Evolutionary conservation across 164 flowering plant genomes (phyloP).

Genomic region (Piper betle): DNA sequence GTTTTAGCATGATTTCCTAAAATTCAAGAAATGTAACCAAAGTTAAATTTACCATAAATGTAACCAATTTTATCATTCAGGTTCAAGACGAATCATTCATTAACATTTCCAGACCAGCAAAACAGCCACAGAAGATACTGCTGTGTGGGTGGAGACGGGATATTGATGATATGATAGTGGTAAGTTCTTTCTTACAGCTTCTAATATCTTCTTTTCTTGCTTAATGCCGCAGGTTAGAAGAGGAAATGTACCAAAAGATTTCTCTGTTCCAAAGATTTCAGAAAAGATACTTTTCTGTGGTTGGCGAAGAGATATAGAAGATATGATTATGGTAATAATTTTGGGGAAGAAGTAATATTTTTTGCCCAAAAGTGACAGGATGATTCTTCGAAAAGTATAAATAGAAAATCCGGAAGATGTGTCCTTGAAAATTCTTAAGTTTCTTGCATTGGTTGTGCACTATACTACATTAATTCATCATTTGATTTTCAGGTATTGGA

Average conservation of each 20-base stretch:
- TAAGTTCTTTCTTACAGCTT: slow-evolving; percentile 45
- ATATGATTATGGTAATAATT: slow-evolving; percentile 69
- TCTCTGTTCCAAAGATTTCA: slow-evolving; percentile 34
- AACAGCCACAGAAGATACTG: slow-evolving; percentile 84
- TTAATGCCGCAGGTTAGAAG: slow-evolving; percentile 66
- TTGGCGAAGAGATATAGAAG: slow-evolving; percentile 92
- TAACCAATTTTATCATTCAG: slow-evolving; percentile 62
- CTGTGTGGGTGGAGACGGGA: slow-evolving; percentile 91
- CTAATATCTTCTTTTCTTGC: slow-evolving; percentile 42
- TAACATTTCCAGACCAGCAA: slow-evolving; percentile 46
- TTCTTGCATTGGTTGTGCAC: neutral
- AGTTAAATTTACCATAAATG: slow-evolving; percentile 31
- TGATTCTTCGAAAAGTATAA: neutral
- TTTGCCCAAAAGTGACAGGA: neutral
- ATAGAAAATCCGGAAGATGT: neutral
- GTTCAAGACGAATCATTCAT: slow-evolving; percentile 62
- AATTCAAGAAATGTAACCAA: slow-evolving; percentile 5
- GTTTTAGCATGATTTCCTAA: slow-evolving; percentile 4
- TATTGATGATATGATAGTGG: slow-evolving; percentile 95
- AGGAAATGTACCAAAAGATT: slow-evolving; percentile 57
- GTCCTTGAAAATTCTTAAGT: neutral
- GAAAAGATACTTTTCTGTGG: slow-evolving; percentile 81
- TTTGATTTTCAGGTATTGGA: slow-evolving; percentile 47
- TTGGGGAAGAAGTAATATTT: neutral
- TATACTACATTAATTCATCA: neutral